Percentiles rank a stretch among this genome's conserved stretches.
Conservation (phyloP, 495 filamentous ascomycete species). For the Penicillium cinerascens region DNA sequence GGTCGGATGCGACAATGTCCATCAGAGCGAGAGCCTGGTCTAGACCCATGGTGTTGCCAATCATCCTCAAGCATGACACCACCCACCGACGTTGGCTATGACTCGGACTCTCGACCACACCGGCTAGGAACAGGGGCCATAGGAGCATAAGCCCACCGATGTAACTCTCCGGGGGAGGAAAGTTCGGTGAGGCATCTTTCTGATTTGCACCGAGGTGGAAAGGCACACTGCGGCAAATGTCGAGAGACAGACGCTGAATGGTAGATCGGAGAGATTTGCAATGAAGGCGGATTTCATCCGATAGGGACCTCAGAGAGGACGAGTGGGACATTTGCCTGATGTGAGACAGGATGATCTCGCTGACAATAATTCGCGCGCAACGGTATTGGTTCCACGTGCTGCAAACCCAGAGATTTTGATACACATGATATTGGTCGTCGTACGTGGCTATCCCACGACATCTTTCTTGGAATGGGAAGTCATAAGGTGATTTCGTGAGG, state of each 20-base stretch:
- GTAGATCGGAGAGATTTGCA: constrained; percentile 31
- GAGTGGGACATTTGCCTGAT: constrained; percentile 14
- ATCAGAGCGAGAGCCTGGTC: constrained; percentile 46
- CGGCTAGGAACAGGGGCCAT: constrained; percentile 48
- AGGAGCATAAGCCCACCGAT: constrained; percentile 44
- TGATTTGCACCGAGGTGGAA: constrained; percentile 33
- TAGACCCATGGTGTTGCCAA: constrained; percentile 46
- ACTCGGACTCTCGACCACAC: constrained; percentile 29
- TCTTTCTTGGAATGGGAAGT: constrained; percentile 19
- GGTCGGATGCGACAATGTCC: constrained; percentile 32
- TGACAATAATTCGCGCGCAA: constrained; percentile 54
- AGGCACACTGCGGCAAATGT: constrained; percentile 46
- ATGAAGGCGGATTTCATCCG: constrained; percentile 32
- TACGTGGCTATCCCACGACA: constrained; percentile 35
- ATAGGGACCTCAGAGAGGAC: constrained; percentile 13
- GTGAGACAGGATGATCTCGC: constrained; percentile 45
- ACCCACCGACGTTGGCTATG: constrained; percentile 43
- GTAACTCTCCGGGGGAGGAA: constrained; percentile 26
- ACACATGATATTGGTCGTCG: constrained; percentile 57
- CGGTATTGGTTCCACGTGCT: constrained; percentile 63
- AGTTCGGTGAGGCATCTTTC: constrained; percentile 4
- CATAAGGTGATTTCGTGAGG: constrained; percentile 20
- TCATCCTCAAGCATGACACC: constrained; percentile 34
- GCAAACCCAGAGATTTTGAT: constrained; percentile 53
- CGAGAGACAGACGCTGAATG: constrained; percentile 36